These are phyloP conservation scores for Passalora sequoiae DNA, from an alignment of 2,329 filamentous ascomycete genomes.

Conservation along the genomic window DNA sequence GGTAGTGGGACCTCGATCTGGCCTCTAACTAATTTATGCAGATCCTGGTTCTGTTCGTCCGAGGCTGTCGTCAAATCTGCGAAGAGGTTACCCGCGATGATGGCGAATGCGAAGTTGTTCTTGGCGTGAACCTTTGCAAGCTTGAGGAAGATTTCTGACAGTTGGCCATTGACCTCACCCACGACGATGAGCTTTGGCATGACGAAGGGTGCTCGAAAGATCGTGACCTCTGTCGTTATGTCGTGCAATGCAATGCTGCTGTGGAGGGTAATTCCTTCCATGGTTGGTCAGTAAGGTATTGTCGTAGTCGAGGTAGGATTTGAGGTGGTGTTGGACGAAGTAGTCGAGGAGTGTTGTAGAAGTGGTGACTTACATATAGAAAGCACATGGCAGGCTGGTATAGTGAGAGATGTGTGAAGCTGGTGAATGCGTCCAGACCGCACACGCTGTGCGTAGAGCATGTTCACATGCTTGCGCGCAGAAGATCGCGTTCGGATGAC, in stretches of 20 bases:
- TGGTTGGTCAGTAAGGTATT: no score
- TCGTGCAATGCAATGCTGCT: no score
- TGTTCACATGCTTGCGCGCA: no score
- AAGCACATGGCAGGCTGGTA: not conserved
- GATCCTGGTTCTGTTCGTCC: slow-evolving; percentile 43
- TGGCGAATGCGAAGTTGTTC: slow-evolving; percentile 79
- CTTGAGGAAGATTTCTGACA: slow-evolving; percentile 71
- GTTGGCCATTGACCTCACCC: slow-evolving; percentile 74
- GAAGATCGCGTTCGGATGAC: not conserved
- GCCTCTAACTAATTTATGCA: slow-evolving; percentile 61
- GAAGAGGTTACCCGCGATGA: slow-evolving; percentile 82
- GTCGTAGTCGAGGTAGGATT: slow-evolving; percentile 6
- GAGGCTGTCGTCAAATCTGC: slow-evolving; percentile 42
- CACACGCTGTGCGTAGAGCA: no score
- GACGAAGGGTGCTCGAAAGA: not conserved
- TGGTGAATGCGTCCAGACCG: no score
- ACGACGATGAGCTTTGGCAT: slow-evolving; percentile 62
- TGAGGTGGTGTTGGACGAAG: not conserved
- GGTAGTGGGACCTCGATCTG: slow-evolving; percentile 69
- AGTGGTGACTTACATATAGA: not conserved
- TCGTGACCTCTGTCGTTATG: no score
- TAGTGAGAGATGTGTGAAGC: not conserved
- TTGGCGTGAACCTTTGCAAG: slow-evolving; percentile 75
- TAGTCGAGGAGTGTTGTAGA: not conserved
- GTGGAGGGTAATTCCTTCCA: no score